Conservation (phyloP, 176 grass and related monocot genomes). For the Areca catechu region DNA sequence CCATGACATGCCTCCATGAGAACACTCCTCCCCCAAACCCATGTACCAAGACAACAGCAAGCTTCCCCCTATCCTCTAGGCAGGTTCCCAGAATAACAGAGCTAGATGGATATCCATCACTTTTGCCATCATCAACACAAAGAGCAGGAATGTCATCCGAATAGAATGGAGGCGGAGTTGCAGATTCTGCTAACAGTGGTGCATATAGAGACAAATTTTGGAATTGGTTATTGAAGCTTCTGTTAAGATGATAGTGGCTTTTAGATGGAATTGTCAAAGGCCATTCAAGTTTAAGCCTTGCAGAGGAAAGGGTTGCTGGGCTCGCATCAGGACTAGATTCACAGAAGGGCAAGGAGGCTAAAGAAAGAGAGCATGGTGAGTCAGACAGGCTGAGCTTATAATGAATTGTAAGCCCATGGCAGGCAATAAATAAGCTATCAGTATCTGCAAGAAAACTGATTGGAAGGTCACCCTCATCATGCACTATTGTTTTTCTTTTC, state of each 20-base stretch:
- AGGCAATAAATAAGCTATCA: slow-evolving; percentile 62
- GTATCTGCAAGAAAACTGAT: slow-evolving; percentile 59
- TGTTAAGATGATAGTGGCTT: slow-evolving; percentile 36
- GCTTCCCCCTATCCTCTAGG: slow-evolving; percentile 43
- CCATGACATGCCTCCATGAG: slow-evolving; percentile 73
- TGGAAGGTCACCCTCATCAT: slow-evolving; percentile 47
- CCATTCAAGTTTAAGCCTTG: slow-evolving; percentile 51
- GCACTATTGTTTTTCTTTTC: slow-evolving; percentile 47
- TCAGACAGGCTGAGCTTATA: slow-evolving; percentile 39
- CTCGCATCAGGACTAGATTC: slow-evolving; percentile 23
- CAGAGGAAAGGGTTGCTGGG: slow-evolving; percentile 47
- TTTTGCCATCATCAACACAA: slow-evolving; percentile 31
- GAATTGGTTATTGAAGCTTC: slow-evolving; percentile 62
- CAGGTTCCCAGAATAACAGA: slow-evolving; percentile 30
- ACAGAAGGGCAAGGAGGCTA: slow-evolving; percentile 14
- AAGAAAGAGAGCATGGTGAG: slow-evolving; percentile 24
- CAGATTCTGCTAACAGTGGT: slow-evolving; percentile 54
- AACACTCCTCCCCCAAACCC: slow-evolving; percentile 94
- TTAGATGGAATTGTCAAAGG: slow-evolving; percentile 38
- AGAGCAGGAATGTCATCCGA: slow-evolving; percentile 32
- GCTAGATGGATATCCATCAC: slow-evolving; percentile 33
- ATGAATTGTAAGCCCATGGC: slow-evolving; percentile 58
- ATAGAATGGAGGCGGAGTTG: slow-evolving; percentile 35
- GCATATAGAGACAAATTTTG: slow-evolving; percentile 52
- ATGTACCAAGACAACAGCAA: slow-evolving; percentile 76